phyloP scores from a whole-genome alignment of 306 rosid species.

The Sesbania bispinosa region DNA sequence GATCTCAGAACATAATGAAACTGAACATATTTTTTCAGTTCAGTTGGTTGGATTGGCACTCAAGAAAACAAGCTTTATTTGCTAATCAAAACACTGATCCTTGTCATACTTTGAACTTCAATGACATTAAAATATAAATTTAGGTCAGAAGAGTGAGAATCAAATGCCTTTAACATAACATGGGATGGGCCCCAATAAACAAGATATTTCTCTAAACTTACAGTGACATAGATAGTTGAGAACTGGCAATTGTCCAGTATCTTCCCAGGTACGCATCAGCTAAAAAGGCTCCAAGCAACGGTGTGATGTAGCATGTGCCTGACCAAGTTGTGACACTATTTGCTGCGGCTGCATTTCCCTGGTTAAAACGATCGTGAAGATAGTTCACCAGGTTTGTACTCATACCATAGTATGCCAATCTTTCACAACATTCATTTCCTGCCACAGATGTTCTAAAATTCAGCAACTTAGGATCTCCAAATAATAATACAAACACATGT shows the following conservation, averaged over 20 bases:
- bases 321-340: constrained; percentile 76
- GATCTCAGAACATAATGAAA: background rate
- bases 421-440: constrained; percentile 85
- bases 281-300: constrained; percentile 84
- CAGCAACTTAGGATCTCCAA: constrained; percentile 9
- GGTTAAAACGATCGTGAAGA: constrained; percentile 52
- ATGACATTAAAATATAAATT: background rate
- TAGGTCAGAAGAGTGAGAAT: background rate
- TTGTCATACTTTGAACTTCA: background rate
- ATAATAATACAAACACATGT: background rate
- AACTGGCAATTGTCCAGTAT: constrained; percentile 88
- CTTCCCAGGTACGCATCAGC: constrained; percentile 95
- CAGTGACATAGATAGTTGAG: constrained; percentile 56
- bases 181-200: background rate
- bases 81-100: too few species aligned
- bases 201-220: constrained; percentile 40
- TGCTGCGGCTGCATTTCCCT: constrained; percentile 62
- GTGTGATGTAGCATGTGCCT: constrained; percentile 83
- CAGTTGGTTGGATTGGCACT: background rate
- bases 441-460: constrained; percentile 18
- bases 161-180: background rate
- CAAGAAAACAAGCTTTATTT: too few species aligned
- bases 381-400: constrained; percentile 87
- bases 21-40: background rate
- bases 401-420: constrained; percentile 94